Base-by-base conservation (phyloP, 805 yeast species). In the Ogataea corticis region DNA sequence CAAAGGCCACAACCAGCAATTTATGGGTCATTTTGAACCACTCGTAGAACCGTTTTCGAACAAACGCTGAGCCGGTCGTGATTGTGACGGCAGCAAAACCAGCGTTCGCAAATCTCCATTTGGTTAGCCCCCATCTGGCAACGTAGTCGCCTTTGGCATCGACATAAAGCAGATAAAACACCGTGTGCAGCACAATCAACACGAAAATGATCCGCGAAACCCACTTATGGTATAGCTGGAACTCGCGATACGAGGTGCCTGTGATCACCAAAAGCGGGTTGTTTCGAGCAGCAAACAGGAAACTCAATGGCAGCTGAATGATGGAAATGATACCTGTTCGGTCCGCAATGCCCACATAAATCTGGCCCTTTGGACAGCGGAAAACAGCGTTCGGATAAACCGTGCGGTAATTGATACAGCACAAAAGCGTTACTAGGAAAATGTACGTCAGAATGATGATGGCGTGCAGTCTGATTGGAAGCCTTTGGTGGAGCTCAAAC, bases 281-380 rank as follows among this genome's bases (percentile, higher is more conserved):
- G 36, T 66, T 67, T 50, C 74, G 54, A 0, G 69, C 55, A n/a
- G 70, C 55, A 48, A 70, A 69, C 29, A 63, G 41, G 44, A 62
- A 62, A 6, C 66, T 48, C 23, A 70, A 40, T 6, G 74, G 74
- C 16, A 69, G 45, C 44, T 69, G 73, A 27, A 56, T 56, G 1
- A 67, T 66, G 2, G 74, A 72, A 21, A 75, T 51, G 4, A 75
- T 75, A 1, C 79, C 81, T 0, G 75, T 62, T 53, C 80, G 61
- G 55, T 76, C 79, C 3, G 76, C 79, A 38, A 55, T 49, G 14
- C 58, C 57, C 21, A 68, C 68, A 42, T 56, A 56, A 12, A 39
- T 45, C 33, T 61, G 65, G 6, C 67, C 66, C 27, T 44, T 54
- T 9, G 51, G 44, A 34, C 66, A 60, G 3, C 58, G 52, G 48